Evolutionary conservation across 257 asterid species (phyloP).

Genomic region (Solanum etuberosum): DNA sequence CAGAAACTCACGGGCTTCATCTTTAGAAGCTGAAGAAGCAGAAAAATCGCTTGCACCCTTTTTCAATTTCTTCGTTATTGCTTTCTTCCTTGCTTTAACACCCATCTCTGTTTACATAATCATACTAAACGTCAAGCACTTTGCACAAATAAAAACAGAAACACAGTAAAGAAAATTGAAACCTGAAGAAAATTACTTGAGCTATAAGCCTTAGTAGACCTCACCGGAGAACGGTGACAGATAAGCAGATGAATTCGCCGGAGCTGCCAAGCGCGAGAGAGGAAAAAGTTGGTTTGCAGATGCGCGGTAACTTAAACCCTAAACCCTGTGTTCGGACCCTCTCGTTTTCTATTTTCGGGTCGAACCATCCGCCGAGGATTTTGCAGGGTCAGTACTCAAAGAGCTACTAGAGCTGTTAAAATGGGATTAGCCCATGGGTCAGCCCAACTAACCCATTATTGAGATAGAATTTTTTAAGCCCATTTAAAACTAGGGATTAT

Average conservation of each 20-base stretch:
- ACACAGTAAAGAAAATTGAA: neutral
- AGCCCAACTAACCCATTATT: too few species aligned
- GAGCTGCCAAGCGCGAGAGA: neutral
- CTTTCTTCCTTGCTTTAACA: constrained; percentile 40
- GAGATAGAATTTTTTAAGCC: too few species aligned
- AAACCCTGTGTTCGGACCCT: neutral
- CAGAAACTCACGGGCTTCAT: constrained; percentile 46
- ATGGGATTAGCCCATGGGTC: too few species aligned
- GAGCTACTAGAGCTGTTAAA: too few species aligned
- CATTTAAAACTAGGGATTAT: too few species aligned
- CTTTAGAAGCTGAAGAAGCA: constrained; percentile 20
- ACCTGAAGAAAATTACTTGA: neutral
- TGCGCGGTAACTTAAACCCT: neutral
- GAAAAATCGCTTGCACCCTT: constrained; percentile 36
- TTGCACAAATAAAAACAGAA: neutral
- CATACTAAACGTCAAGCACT: neutral
- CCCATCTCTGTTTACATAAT: constrained; percentile 22
- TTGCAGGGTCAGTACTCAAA: neutral
- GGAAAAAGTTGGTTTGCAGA: neutral
- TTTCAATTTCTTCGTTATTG: constrained; percentile 28
- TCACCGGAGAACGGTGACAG: neutral
- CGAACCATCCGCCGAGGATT: neutral
- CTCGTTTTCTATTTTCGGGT: neutral
- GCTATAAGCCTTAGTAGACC: neutral
- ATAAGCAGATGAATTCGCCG: neutral